Evolutionary conservation across 1,139 yeast genomes (phyloP), one percentile per base, ranked within the genome.

Genomic region (Meyerozyma carpophila): DNA sequence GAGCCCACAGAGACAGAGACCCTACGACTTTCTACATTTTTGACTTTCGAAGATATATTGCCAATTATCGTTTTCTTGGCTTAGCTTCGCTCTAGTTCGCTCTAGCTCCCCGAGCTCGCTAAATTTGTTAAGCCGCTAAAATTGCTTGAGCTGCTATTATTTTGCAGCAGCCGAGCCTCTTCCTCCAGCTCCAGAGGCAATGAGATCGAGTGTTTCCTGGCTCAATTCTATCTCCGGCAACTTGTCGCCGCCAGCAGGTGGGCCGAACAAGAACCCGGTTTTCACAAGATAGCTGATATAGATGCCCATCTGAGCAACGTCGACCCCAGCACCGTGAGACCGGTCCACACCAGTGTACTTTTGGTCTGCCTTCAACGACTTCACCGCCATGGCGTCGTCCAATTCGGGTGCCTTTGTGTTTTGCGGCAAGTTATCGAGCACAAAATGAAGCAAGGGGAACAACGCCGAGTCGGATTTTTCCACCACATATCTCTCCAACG

Each of bases 361-460:
- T 4, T 71, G 66, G 58, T 91, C 96, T 27, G 62, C 66, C 46
- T 65, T 68, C 58, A 93, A 78, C 0, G 94, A 77, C 25, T 62
- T 62, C 13, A 73, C 75, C 0, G 98, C 87, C 59, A 93, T 91
- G 5, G 76, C 46, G 55, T 93, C 98, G 59, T 90, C 96, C 54
- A 93, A 75, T 62, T 91, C 97, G 3, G 98, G 98, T 8, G 98
- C 98, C 64, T 84, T 86, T 40, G 97, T 87, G 60, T 82, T 84
- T 50, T 84, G 85, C 6, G 97, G 97, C 56, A 93, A 77, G 60
- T 91, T 84, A 57, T 90, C 98, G 53, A 93, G 75, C 10, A 91
- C 98, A 69, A 93, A 88, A 66, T 93, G 98, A 53, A 93, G 73
- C 56, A 93, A 74, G 49, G 99, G 98, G 73, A 82, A 93, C 51